Conservation (phyloP, 305 asterid species). For the Solanum hybrid region DNA sequence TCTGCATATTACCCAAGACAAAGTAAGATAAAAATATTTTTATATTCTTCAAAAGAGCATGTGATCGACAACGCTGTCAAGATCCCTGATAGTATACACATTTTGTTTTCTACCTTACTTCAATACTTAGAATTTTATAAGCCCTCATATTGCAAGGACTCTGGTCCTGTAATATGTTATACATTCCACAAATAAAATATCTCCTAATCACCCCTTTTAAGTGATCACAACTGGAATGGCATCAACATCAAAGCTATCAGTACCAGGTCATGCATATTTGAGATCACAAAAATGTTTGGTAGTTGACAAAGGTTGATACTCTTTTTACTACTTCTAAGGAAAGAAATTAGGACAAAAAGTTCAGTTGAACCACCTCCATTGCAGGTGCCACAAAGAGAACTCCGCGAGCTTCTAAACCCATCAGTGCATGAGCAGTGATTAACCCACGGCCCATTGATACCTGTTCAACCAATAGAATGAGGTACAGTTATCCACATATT, state of each 20-base stretch:
- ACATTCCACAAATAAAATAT: neutral
- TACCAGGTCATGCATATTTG: neutral
- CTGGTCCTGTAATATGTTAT: neutral
- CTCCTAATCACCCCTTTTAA: neutral
- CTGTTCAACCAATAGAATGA: constrained; percentile 33
- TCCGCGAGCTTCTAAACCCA: constrained; percentile 94
- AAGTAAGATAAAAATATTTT: neutral
- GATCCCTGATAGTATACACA: neutral
- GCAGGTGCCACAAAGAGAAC: constrained; percentile 87
- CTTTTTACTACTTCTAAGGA: neutral
- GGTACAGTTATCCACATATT: constrained; percentile 5
- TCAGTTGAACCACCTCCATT: constrained; percentile 52
- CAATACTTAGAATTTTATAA: neutral
- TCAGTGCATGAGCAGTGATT: constrained; percentile 81
- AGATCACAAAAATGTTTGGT: neutral
- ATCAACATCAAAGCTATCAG: neutral
- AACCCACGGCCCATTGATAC: constrained; percentile 86
- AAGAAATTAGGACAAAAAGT: neutral
- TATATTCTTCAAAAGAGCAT: neutral
- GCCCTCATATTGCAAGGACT: neutral
- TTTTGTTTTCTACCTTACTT: neutral
- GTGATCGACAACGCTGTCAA: neutral
- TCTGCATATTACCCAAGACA: constrained; percentile 34
- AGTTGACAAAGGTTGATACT: neutral
- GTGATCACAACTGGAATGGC: neutral